phyloP scores from a whole-genome alignment of 345 rosid species.

The Kandelia obovata region DNA sequence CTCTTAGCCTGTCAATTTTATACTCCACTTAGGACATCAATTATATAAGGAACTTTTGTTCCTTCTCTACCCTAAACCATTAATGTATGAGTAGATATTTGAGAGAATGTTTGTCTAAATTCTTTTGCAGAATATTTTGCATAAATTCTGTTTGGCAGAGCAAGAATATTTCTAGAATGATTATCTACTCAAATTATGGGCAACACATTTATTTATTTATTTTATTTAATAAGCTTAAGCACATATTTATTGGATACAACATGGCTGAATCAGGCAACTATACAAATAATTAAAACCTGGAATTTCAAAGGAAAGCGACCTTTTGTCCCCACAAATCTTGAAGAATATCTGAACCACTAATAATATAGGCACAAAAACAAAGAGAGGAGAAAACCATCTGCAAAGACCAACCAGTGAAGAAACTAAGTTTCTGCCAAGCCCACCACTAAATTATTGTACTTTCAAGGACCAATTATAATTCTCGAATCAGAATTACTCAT shows the following conservation, averaged over 20 bases:
- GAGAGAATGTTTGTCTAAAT: slow-evolving; percentile 12
- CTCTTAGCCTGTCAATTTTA: slow-evolving; percentile 8
- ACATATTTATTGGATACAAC: slow-evolving; percentile 14
- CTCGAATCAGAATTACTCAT: background rate
- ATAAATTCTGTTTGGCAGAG: slow-evolving; percentile 4
- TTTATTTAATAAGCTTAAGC: background rate
- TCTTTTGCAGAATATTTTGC: slow-evolving; percentile 7
- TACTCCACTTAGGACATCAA: slow-evolving; percentile 1
- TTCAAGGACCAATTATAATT: background rate
- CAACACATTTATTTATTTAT: background rate
- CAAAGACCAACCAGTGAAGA: background rate
- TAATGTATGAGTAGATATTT: slow-evolving; percentile 2
- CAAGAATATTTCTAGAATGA: slow-evolving; percentile 33
- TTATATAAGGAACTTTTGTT: slow-evolving; percentile 13
- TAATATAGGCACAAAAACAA: too few species aligned
- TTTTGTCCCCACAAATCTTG: slow-evolving; percentile 20
- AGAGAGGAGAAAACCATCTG: background rate
- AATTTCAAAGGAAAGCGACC: slow-evolving; percentile 17
- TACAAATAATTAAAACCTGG: slow-evolving; percentile 36
- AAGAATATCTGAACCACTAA: slow-evolving; percentile 8
- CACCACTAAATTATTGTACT: too few species aligned
- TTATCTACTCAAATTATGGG: slow-evolving; percentile 6
- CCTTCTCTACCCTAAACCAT: slow-evolving; percentile 12
- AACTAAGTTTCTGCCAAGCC: background rate
- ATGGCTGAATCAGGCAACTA: slow-evolving; percentile 22